Evolutionary conservation across 1,284 basidiomycete genomes (phyloP), one percentile per base, ranked within the genome.

Genomic region (Ganoderma meredithae): DNA sequence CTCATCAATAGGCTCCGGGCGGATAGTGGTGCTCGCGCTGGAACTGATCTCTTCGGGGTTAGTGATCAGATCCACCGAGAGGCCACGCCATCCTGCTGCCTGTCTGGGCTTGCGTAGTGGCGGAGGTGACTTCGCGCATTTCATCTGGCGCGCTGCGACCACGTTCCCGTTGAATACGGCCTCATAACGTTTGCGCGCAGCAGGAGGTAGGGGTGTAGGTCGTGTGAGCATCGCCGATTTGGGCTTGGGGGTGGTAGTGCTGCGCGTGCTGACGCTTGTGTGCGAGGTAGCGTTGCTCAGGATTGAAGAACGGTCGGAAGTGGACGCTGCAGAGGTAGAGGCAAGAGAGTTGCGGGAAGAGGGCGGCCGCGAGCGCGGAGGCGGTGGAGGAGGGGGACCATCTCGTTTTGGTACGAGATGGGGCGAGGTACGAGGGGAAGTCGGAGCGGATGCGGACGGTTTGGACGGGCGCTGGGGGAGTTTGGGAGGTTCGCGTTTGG

Each of bases 1-100:
- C 70, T 79, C 81, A 49, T 83, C 81, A 8, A 76, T 76, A 4
- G 77, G 76, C 36, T 74, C 78, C 22, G 78, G 74, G 7, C 63
- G 62, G 43, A 65, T 72, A 56, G 40, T 67, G 39, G 53, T 67
- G 61, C 13, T 77, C 69, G 64, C 75, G 75, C 40, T 79, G 31
- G 65, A 36, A 19, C 58, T 41, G 40, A 75, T 74, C 64, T 73
- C 75, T 64, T 84, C 83, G 25, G 81, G 83, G 58, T 82, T 85
- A 2, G 86, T 86, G 66, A 89, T 87, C 63, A 92, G 78, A 77
- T 94, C 93, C 31, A 94, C 88, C 1, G 90, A 93, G 39, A 93
- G 76, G 3, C 91, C 93, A 60, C 92, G 83, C 92, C 92, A 94
- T 2, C 93, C 92, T 2, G 86, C 87, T 1, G 89, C 88, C 66